Evolutionary conservation across 768 basidiomycete species (phyloP).

Genomic region (Trametes villosa): DNA sequence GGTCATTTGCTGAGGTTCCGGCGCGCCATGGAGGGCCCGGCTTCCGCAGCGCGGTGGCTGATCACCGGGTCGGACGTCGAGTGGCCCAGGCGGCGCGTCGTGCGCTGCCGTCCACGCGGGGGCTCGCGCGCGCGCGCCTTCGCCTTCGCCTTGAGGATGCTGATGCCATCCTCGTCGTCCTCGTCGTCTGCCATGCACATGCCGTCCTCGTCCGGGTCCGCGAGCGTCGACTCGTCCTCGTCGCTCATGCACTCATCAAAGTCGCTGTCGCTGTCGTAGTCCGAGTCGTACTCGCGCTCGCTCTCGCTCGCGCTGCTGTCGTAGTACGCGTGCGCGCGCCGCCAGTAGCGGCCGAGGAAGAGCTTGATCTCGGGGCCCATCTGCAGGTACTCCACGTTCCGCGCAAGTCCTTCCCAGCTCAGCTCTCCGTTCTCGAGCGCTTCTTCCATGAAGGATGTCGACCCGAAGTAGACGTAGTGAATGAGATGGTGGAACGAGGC

Average conservation of each 20-base stretch:
- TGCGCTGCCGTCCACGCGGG: slow-evolving; percentile 32
- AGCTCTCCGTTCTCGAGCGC: slow-evolving; percentile 66
- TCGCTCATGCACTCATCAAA: slow-evolving; percentile 41
- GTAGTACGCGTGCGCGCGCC: slow-evolving; percentile 42
- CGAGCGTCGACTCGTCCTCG: slow-evolving; percentile 28
- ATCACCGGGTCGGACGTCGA: slow-evolving; percentile 34
- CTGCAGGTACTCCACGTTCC: slow-evolving; percentile 88
- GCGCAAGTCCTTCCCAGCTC: slow-evolving; percentile 85
- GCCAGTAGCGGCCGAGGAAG: slow-evolving; percentile 78
- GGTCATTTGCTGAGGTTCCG: slow-evolving; percentile 26
- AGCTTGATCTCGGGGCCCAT: slow-evolving; percentile 76
- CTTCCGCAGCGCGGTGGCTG: slow-evolving; percentile 22
- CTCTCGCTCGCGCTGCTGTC: slow-evolving; percentile 38
- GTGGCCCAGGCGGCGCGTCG: slow-evolving; percentile 34
- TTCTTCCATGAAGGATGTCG: slow-evolving; percentile 64
- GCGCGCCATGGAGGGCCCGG: slow-evolving; percentile 17
- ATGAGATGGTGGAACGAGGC: slow-evolving; percentile 71
- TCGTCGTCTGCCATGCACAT: slow-evolving; percentile 25
- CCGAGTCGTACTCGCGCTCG: slow-evolving; percentile 34
- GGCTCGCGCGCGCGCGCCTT: slow-evolving; percentile 19
- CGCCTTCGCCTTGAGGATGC: slow-evolving; percentile 22
- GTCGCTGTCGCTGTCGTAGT: slow-evolving; percentile 44
- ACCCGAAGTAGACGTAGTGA: slow-evolving; percentile 85
- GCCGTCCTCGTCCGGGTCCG: slow-evolving; percentile 24
- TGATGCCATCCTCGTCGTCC: slow-evolving; percentile 19